These are phyloP conservation scores for Pseudomassariella vexata DNA, from an alignment of 2,329 filamentous ascomycete genomes.

Conservation along the genomic window DNA sequence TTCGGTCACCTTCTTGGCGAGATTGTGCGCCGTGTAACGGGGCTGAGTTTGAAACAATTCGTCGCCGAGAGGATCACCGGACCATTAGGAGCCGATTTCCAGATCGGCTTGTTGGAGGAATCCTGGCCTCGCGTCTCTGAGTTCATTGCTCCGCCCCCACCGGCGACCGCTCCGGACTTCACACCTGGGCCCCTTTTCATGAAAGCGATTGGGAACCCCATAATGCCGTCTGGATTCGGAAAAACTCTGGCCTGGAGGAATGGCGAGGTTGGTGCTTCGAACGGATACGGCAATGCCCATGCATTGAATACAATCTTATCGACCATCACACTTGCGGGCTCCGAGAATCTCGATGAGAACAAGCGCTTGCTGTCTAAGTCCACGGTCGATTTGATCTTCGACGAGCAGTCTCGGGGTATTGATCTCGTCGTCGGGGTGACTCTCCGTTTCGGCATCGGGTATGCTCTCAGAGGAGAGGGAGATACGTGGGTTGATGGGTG, in stretches of 20 bases:
- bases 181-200: slow-evolving; percentile 18
- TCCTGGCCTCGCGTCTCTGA: slow-evolving; percentile 33
- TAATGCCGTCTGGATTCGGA: slow-evolving; percentile 13
- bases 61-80: slow-evolving; percentile 25
- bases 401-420: slow-evolving; percentile 33
- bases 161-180: slow-evolving; percentile 10
- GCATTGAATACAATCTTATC: slow-evolving; percentile 35
- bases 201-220: slow-evolving; percentile 22
- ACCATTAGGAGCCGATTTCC: slow-evolving; percentile 39
- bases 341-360: slow-evolving; percentile 1
- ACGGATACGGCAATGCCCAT: slow-evolving; percentile 40
- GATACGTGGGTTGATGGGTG: slow-evolving; percentile 16
- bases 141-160: slow-evolving; percentile 20
- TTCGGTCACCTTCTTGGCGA: slow-evolving; percentile 37
- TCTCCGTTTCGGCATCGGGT: slow-evolving; percentile 36
- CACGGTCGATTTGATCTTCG: slow-evolving; percentile 37
- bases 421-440: slow-evolving; percentile 31
- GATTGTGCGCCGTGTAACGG: slow-evolving; percentile 32
- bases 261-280: slow-evolving; percentile 33
- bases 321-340: slow-evolving; percentile 47
- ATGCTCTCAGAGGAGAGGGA: slow-evolving; percentile 25
- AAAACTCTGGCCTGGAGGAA: slow-evolving; percentile 27
- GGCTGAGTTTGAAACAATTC: slow-evolving; percentile 34
- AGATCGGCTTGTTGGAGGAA: slow-evolving; percentile 34
- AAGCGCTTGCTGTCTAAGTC: slow-evolving; percentile 29